Conservation (phyloP, 768 basidiomycete species). For the Amanita subjunquillea region DNA sequence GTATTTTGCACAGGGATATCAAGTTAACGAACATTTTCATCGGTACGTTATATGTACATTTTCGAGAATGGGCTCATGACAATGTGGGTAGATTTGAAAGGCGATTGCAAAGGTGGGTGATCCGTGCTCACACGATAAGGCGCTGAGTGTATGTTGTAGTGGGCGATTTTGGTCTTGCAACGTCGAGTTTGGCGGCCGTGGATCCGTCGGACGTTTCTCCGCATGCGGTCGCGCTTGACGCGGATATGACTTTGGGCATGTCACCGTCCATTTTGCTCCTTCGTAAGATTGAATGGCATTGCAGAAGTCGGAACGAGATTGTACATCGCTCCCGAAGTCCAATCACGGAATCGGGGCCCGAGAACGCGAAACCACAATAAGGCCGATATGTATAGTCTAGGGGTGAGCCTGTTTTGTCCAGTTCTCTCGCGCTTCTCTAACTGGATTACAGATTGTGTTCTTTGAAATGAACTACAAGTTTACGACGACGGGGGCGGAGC, state of each 20-base stretch:
- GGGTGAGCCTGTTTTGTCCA: conserved; percentile 36
- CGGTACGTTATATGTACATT: conserved; percentile 32
- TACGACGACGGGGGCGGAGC: conserved; percentile 72
- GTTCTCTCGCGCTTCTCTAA: neutral
- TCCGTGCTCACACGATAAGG: neutral
- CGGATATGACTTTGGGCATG: conserved; percentile 70
- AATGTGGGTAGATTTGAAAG: conserved; percentile 50
- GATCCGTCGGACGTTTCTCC: conserved; percentile 61
- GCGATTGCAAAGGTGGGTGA: conserved; percentile 60
- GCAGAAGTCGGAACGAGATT: conserved; percentile 82
- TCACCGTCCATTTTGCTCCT: neutral
- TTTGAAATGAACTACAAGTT: conserved; percentile 94
- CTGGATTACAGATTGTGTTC: conserved; percentile 66
- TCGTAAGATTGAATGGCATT: neutral
- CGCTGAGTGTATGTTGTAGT: conserved; percentile 29
- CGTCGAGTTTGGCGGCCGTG: conserved; percentile 69
- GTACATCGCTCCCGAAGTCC: conserved; percentile 91
- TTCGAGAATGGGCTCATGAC: neutral
- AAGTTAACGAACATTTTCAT: conserved; percentile 94
- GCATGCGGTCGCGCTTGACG: conserved; percentile 32
- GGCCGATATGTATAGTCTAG: conserved; percentile 92
- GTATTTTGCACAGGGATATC: conserved; percentile 86
- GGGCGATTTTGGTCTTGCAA: conserved; percentile 92
- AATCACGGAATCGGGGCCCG: conserved; percentile 49
- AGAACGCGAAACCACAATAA: conserved; percentile 59